Evolutionary conservation across 2,329 filamentous ascomycete species (phyloP), one percentile per base, ranked within the genome.

Genomic region (Exserohilum rostratum): DNA sequence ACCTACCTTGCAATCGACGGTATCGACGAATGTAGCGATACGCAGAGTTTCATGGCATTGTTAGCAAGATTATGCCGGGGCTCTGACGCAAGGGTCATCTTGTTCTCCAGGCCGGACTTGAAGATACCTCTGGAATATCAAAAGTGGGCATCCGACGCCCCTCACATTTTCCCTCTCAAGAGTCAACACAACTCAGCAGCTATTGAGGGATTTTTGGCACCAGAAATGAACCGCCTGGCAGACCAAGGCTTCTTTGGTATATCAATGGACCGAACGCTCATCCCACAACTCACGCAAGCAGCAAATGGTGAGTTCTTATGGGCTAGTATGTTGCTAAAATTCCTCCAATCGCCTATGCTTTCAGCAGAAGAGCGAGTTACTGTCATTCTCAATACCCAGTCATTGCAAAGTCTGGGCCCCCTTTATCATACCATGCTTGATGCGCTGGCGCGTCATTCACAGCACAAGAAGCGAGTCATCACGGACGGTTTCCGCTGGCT

Each of bases 1-100:
- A 72, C 66, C 3, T 73, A 68, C 29, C 35, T 73, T 9, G 62
- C 69, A 40, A 58, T 73, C 30, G 70, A 73, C 30, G 70, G 70
- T 1, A 40, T 70, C 12, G 68, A 73, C 31, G 67, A 69, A 40
- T 67, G 68, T 44, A 58, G 35, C 35, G 64, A 72, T 42, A 25
- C 47, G 7, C 46, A 61, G 9, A 10, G 46, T 4, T 60, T 72
- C 25, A 61, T 73, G 7, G 48, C 53, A 6, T 53, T 35, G 11
- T 37, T 73, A 30, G 62, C 62, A 17, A 55, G 62, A 31, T n/a
- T 72, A 12, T 69, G 65, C 47, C 56, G 63, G 5, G 61, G 50
- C 17, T 63, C 67, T 10, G 70, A 72, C 40, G 45, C 62, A 13
- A 61, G 61, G 39, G 60, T 61, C 4, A 56, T 72, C 17, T 39